Evolutionary conservation across 1,284 basidiomycete species (phyloP).

Genomic region (Psilocybe mexicana): DNA sequence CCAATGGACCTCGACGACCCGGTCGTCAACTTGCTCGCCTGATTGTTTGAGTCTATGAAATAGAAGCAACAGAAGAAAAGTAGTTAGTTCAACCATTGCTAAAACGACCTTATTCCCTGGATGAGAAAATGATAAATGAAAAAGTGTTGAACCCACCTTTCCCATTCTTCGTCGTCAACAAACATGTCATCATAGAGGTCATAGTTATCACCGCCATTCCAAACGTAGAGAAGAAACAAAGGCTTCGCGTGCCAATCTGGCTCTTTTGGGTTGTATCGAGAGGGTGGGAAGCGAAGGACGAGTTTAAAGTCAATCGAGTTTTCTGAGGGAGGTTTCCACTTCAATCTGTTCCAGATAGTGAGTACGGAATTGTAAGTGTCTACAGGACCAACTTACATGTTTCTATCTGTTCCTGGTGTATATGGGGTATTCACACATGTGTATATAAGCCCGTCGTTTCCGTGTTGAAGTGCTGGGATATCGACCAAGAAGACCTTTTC

Average conservation of each 20-base stretch:
- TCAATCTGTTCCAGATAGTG: constrained; percentile 58
- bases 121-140: constrained; percentile 3
- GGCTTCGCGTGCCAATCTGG: constrained; percentile 89
- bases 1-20: constrained; percentile 95
- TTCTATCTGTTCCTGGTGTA: constrained; percentile 85
- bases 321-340: constrained; percentile 99
- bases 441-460: constrained; percentile 96
- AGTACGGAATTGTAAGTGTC: constrained; percentile 11
- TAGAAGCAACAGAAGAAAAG: background rate
- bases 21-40: constrained; percentile 89
- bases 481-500: constrained; percentile 84
- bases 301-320: constrained; percentile 99
- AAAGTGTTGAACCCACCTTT: constrained; percentile 55
- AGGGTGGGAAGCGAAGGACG: constrained; percentile 86
- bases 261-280: constrained; percentile 47
- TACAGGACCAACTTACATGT: constrained; percentile 65
- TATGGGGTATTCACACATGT: constrained; percentile 90
- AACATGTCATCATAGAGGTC: constrained; percentile 88
- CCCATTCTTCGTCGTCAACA: constrained; percentile 92
- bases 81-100: background rate
- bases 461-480: constrained; percentile 89
- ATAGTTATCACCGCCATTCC: constrained; percentile 75
- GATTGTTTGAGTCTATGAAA: constrained; percentile 74
- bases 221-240: constrained; percentile 81
- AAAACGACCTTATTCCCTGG: background rate